A percentile compares a stretch with the other conserved stretches of the same genome.
Evolutionary conservation across 2,329 filamentous ascomycete species (phyloP).

Genomic region (Thielaviopsis punctulata): DNA sequence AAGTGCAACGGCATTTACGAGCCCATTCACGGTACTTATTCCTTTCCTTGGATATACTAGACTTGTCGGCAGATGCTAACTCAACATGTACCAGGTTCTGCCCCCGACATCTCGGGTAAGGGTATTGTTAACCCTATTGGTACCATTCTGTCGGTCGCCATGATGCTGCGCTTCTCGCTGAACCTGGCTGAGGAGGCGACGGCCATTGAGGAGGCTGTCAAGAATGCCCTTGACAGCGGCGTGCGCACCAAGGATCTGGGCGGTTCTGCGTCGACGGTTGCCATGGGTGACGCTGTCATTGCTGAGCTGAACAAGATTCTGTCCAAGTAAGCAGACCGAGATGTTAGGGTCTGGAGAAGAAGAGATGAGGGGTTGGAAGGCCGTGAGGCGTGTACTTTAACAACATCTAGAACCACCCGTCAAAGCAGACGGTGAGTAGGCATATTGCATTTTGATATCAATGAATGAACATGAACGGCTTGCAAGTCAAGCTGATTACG

Average conservation of each 20-base stretch:
- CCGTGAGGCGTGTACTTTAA: neutral
- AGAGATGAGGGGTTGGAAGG: neutral
- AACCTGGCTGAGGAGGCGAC: constrained; percentile 59
- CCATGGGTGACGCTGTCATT: constrained; percentile 65
- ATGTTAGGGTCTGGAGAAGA: neutral
- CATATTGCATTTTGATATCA: neutral
- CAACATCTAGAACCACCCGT: neutral
- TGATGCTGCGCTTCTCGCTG: constrained; percentile 92
- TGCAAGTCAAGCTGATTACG: neutral
- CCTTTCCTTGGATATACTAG: neutral
- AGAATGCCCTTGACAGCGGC: constrained; percentile 60
- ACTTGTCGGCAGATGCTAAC: neutral
- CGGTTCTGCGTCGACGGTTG: constrained; percentile 52
- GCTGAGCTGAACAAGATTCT: constrained; percentile 53
- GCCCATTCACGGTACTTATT: constrained; percentile 66
- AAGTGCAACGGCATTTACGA: constrained; percentile 92
- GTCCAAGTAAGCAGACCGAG: constrained; percentile 19
- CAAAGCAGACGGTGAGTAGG: neutral
- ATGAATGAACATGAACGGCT: neutral
- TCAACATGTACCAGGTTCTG: constrained; percentile 42
- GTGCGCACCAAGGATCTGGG: constrained; percentile 73
- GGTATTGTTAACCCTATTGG: constrained; percentile 74
- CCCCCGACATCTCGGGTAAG: constrained; percentile 83
- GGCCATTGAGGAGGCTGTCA: constrained; percentile 67
- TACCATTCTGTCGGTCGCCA: constrained; percentile 78